Evolutionary conservation across 2,329 filamentous ascomycete species (phyloP).

Genomic region (Fusarium penzigii): DNA sequence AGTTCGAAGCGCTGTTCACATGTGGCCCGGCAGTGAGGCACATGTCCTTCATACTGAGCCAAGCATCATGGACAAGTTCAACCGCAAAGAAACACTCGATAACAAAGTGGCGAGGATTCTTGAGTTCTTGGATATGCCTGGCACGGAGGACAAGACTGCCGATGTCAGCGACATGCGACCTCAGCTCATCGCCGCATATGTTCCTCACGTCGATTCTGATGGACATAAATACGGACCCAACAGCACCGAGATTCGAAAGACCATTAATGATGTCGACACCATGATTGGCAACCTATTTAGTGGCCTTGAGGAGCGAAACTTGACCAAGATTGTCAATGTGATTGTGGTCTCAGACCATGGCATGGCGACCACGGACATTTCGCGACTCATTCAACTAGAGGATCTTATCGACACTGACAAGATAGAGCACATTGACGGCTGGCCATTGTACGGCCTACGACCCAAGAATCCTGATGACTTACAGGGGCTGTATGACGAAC

Average conservation of each 20-base stretch:
- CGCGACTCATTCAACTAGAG: conserved; percentile 83
- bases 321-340: conserved; percentile 88
- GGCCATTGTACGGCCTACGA: conserved; percentile 88
- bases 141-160: conserved; percentile 58
- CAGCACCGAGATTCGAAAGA: conserved; percentile 82
- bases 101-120: conserved; percentile 80
- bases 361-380: conserved; percentile 89
- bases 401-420: conserved; percentile 78
- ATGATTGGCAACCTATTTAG: conserved; percentile 79
- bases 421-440: conserved; percentile 86
- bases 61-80: conserved; percentile 81
- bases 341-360: conserved; percentile 97
- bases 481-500: conserved; percentile 63
- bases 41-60: conserved; percentile 75
- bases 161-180: conserved; percentile 63
- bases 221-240: conserved; percentile 92
- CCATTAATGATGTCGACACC: conserved; percentile 75
- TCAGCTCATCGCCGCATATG: conserved; percentile 91
- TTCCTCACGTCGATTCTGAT: conserved; percentile 85
- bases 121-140: conserved; percentile 81
- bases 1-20: conserved; percentile 81
- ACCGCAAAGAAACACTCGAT: conserved; percentile 71
- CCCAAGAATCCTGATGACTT: conserved; percentile 72
- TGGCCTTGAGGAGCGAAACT: conserved; percentile 77
- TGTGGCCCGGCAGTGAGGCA: conserved; percentile 98